These are phyloP conservation scores for Flaveria bidentis DNA, from an alignment of 129 eudicot species.

Conservation along the genomic window DNA sequence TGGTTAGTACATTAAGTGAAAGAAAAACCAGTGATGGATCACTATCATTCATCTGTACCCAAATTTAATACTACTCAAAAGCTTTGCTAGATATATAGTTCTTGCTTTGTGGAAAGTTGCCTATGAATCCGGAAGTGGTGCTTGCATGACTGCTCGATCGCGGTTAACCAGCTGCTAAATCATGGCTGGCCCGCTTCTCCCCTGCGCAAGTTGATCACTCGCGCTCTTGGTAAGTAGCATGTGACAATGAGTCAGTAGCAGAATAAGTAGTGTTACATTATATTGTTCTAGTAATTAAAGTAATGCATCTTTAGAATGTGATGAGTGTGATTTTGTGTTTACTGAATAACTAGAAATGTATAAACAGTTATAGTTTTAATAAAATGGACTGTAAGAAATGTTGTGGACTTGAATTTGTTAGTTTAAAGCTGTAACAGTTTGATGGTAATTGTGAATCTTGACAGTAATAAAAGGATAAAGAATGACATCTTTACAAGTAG, in stretches of 20 bases:
- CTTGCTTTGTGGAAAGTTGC: neutral
- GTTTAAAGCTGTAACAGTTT: neutral
- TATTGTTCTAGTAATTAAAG: too few species aligned
- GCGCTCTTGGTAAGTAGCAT: neutral
- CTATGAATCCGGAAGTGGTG: neutral
- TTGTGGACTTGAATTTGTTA: too few species aligned
- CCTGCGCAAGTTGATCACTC: neutral
- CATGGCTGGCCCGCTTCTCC: neutral
- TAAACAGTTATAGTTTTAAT: too few species aligned
- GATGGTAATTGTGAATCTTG: neutral
- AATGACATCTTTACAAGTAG: neutral
- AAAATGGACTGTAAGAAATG: too few species aligned
- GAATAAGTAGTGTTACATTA: neutral
- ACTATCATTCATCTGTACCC: neutral
- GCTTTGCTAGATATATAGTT: neutral
- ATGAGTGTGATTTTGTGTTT: too few species aligned
- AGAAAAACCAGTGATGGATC: neutral
- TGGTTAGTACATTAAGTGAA: conserved; percentile 7
- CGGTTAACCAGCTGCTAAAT: conserved; percentile 1
- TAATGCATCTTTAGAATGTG: neutral
- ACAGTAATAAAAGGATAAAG: too few species aligned
- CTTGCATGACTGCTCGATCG: neutral
- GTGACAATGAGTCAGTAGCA: neutral
- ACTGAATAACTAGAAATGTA: neutral
- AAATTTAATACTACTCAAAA: conserved; percentile 4